Conservation (phyloP, 352 stramenopile species). For the Phytophthora kernoviae region DNA sequence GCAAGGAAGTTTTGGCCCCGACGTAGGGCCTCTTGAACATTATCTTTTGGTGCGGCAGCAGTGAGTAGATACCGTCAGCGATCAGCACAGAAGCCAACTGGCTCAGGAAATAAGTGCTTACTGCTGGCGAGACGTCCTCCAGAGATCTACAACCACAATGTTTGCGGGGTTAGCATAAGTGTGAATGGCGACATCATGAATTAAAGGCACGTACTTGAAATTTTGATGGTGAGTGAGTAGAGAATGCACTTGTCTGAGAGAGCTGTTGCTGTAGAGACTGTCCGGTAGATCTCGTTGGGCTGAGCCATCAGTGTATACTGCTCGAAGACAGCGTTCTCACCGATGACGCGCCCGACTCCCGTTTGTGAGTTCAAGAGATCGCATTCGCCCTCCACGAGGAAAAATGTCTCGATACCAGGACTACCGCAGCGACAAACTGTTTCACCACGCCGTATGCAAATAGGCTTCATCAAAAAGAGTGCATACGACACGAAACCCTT, state of each 20-base stretch:
- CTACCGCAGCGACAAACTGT: conserved; percentile 76
- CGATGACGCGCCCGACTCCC: conserved; percentile 58
- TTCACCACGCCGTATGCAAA: conserved; percentile 72
- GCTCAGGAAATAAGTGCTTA: conserved; percentile 84
- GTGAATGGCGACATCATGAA: background rate
- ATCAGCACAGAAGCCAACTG: conserved; percentile 74
- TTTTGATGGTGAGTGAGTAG: conserved; percentile 85
- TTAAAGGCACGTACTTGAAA: conserved; percentile 54
- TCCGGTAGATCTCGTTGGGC: conserved; percentile 76
- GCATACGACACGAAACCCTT: conserved; percentile 90
- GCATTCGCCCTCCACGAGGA: conserved; percentile 84
- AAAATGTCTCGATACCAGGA: conserved; percentile 83
- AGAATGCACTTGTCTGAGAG: conserved; percentile 74
- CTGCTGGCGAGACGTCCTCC: conserved; percentile 70
- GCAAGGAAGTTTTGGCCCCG: conserved; percentile 60
- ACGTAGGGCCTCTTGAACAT: conserved; percentile 60
- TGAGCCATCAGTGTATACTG: conserved; percentile 81
- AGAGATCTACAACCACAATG: conserved; percentile 37
- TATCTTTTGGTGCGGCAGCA: conserved; percentile 55
- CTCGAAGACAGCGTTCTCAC: conserved; percentile 80
- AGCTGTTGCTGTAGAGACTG: conserved; percentile 70
- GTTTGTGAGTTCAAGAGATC: conserved; percentile 79
- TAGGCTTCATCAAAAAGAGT: conserved; percentile 79
- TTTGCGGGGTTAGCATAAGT: background rate
- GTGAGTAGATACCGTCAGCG: conserved; percentile 70